Conservation (phyloP, 2,329 filamentous ascomycete genomes). For the Albifimbria verrucaria region DNA sequence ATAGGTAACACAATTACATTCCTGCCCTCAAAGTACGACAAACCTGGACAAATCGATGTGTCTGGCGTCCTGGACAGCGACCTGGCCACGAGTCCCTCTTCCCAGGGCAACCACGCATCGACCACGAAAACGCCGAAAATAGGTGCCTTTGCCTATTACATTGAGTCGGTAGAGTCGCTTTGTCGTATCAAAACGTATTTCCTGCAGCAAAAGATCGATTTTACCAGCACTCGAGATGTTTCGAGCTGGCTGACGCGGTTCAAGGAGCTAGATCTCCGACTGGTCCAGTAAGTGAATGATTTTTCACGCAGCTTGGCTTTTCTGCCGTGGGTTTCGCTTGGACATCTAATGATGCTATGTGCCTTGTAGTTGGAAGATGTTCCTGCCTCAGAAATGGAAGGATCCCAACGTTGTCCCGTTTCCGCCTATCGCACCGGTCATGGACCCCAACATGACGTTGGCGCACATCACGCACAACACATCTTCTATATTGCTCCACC, state of each 20-base stretch:
- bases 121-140: slow-evolving; percentile 29
- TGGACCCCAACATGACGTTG: slow-evolving; percentile 47
- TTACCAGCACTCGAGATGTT: slow-evolving; percentile 30
- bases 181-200: slow-evolving; percentile 39
- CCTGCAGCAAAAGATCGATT: slow-evolving; percentile 36
- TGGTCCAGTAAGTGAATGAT: slow-evolving; percentile 25
- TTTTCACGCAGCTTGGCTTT: neutral
- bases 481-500: slow-evolving; percentile 43
- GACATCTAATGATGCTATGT: neutral
- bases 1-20: slow-evolving; percentile 31
- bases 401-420: slow-evolving; percentile 10
- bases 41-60: neutral
- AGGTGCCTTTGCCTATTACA: slow-evolving; percentile 39
- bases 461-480: slow-evolving; percentile 45
- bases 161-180: slow-evolving; percentile 41
- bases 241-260: slow-evolving; percentile 38
- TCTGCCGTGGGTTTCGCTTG: neutral
- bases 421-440: slow-evolving; percentile 12
- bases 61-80: neutral
- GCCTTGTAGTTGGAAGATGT: slow-evolving; percentile 11
- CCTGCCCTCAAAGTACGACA: slow-evolving; percentile 15
- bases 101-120: slow-evolving; percentile 6
- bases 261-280: slow-evolving; percentile 40
- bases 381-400: slow-evolving; percentile 16
- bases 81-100: neutral